Evolutionary conservation across 768 basidiomycete genomes (phyloP).

Genomic region (Agrocybe praecox): DNA sequence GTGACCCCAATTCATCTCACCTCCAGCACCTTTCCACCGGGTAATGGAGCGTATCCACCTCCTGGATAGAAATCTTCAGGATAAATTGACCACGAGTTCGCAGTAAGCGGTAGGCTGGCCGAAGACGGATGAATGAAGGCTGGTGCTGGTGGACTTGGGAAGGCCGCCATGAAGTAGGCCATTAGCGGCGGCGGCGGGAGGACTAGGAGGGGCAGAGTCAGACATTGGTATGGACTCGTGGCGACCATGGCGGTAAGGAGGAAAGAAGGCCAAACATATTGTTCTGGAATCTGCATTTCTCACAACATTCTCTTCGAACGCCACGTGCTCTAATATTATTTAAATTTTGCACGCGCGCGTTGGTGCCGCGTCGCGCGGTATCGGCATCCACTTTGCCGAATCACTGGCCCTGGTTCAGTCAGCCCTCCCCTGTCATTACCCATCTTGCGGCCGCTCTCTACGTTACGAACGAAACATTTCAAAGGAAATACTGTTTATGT

Average conservation of each 20-base stretch:
- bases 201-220: slow-evolving; percentile 58
- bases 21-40: slow-evolving; percentile 60
- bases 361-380: not conserved
- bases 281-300: not conserved
- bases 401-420: no score
- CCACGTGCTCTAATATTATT: not conserved
- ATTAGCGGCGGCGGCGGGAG: slow-evolving; percentile 62
- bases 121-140: slow-evolving; percentile 58
- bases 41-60: slow-evolving; percentile 65
- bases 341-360: not conserved
- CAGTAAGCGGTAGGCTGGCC: slow-evolving; percentile 55
- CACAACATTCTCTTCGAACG: not conserved
- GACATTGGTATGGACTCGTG: slow-evolving; percentile 42
- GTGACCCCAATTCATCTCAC: not conserved
- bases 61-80: slow-evolving; percentile 69
- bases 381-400: no score
- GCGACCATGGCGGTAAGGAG: slow-evolving; percentile 26
- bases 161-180: slow-evolving; percentile 64
- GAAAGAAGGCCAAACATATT: slow-evolving; percentile 1
- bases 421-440: no score
- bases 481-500: no score
- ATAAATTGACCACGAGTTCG: slow-evolving; percentile 70
- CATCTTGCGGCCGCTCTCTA: no score
- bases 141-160: slow-evolving; percentile 60
- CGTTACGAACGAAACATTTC: no score